Evolutionary conservation across 768 basidiomycete genomes (phyloP), one percentile per base, ranked within the genome.

Genomic region (Tulasnella sp.): DNA sequence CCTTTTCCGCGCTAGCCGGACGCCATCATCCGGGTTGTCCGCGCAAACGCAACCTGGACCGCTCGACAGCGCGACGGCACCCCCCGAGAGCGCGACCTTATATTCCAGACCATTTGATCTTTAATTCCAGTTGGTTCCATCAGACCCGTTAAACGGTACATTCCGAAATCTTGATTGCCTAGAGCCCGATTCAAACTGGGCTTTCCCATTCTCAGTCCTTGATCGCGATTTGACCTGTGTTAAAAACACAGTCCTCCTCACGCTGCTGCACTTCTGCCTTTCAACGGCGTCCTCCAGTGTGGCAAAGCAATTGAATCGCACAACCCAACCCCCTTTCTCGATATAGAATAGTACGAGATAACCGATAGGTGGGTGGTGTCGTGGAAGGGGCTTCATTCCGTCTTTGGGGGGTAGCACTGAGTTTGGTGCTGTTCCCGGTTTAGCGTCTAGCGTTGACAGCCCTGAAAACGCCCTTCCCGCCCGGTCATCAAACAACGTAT

Each of bases 131-230:
- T 7, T 5, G 34, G 6, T 44, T n/a, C 62, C n/a, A 31, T 34
- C 62, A 68, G 18, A 68, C 62, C 62, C 14, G 21, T 68, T 34
- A 21, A 31, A 34, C 62, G 62, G 62, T 34, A 31, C 62, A 10
- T 68, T 68, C 62, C 62, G 62, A 68, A 68, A 68, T 68, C 62
- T 68, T 68, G 62, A 68, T 68, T 68, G 62, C 31, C n/a, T 68
- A n/a, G 56, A 24, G 62, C 62, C 62, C 62, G 62, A 68, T 68
- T 34, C 34, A 31, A 52, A 68, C 62, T 68, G 62, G 62, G 14
- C 34, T 68, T 68, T 68, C 62, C 62, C n/a, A 52, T 52, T 52
- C 62, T 68, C n/a, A 14, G 62, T 27, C 62, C 62, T 68, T 31
- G 62, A 68, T 68, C 62, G 62, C 62, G 62, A 68, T 68, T 68